Base-by-base conservation (phyloP, 1,284 basidiomycete species). In the Apiotrichum siamense region DNA sequence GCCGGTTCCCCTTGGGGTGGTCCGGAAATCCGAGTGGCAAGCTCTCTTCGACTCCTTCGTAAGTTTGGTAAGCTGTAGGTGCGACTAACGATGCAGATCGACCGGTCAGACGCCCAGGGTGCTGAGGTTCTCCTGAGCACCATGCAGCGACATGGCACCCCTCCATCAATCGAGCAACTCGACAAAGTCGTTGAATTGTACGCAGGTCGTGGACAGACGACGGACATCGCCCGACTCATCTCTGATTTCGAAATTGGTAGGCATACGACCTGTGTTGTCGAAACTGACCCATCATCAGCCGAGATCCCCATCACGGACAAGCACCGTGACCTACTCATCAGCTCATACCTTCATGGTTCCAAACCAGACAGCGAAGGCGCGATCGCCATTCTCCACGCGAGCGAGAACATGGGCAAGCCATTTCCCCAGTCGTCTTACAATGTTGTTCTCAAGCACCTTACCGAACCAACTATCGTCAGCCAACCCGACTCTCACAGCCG, bases 381-480 rank as follows among this genome's bases (percentile, higher is more conserved):
- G 4, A 62, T 76, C 17, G 44, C 57, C 1, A 61, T 72, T 27
- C 61, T 77, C 13, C 59, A 62, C 17, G 52, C 63, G 15, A 66
- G 66, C 52, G 76, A 77, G 58, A 44, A 53, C 6, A 47, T 62
- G 10, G 68, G 69, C 9, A 54, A 62, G 41, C 66, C 70, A 4
- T 69, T 75, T 13, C 69, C 74, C 0, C 70, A 74, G 58, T 63
- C 63, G 7, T 68, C 69, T 0, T 77, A 77, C 61, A 62, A 64
- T 23, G 33, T 67, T 39, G 59, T 76, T 29, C 63, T 76, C 9
- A 18, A 48, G n/a, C 64, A 64, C 37, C 67, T 76, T 13, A 61
- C 69, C 13, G 52, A 44, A 38, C 59, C 59, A 2, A 50, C 63
- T 3, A 41, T 48, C 21, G 40, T 44, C 13, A 39, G 41, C 7